These are phyloP conservation scores for Esteya vermicola DNA, from an alignment of 2,329 filamentous ascomycete species.

Conservation along the genomic window DNA sequence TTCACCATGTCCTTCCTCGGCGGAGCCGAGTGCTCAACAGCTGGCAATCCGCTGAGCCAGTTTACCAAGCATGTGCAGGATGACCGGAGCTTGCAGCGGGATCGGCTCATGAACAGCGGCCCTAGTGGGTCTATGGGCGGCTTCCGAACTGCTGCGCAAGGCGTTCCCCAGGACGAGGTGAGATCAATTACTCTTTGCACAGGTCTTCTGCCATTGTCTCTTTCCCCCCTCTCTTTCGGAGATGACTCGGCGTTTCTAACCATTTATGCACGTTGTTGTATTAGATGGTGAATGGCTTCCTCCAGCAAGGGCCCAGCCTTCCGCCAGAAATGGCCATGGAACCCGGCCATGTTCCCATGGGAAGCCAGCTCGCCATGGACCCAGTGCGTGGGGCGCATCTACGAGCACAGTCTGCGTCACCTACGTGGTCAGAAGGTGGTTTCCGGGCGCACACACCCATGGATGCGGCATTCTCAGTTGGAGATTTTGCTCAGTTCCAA, in stretches of 20 bases:
- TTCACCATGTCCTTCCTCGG: conserved; percentile 84
- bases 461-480: conserved; percentile 59
- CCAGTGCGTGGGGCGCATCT: conserved; percentile 33
- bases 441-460: conserved; percentile 48
- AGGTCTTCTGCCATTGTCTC: no score
- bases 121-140: conserved; percentile 58
- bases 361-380: conserved; percentile 28
- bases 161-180: conserved; percentile 61
- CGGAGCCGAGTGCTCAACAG: conserved; percentile 92
- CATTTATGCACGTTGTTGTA: not conserved
- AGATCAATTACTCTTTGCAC: conserved; percentile 4
- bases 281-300: conserved; percentile 86
- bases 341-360: conserved; percentile 28
- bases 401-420: conserved; percentile 37
- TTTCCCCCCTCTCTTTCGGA: no score
- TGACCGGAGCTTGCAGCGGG: conserved; percentile 87
- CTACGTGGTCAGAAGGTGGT: conserved; percentile 38
- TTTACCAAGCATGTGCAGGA: conserved; percentile 95
- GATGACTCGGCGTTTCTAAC: no score
- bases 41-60: conserved; percentile 89
- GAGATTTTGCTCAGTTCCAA: conserved; percentile 81
- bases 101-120: conserved; percentile 66
- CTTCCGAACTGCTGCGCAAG: conserved; percentile 59
- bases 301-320: conserved; percentile 58
- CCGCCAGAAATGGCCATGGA: conserved; percentile 40